Evolutionary conservation across 2,329 filamentous ascomycete genomes (phyloP).

Genomic region (Basipetospora chlamydospora): DNA sequence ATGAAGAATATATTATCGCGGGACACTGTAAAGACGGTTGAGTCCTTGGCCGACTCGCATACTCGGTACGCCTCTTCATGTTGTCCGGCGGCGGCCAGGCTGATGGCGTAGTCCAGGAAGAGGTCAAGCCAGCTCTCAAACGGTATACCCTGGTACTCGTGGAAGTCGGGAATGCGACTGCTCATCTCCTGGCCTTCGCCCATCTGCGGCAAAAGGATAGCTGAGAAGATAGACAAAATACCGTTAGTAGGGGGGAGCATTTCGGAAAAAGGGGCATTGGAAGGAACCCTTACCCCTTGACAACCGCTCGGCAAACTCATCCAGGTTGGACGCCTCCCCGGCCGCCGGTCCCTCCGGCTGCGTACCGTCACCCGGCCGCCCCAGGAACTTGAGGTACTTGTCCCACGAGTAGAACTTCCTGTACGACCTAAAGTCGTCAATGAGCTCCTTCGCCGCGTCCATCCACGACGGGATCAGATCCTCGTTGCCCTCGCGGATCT

Average conservation of each 20-base stretch:
- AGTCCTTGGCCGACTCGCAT: conserved; percentile 62
- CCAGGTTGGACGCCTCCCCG: conserved; percentile 23
- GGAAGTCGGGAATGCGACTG: conserved; percentile 15
- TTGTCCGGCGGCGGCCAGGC: conserved; percentile 53
- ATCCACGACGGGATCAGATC: conserved; percentile 40
- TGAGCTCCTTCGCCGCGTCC: conserved; percentile 40
- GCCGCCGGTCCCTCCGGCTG: conserved; percentile 10
- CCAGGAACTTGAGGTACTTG: conserved; percentile 45
- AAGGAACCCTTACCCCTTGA: conserved; percentile 31
- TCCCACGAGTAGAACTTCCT: conserved; percentile 54
- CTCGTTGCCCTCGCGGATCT: conserved; percentile 25
- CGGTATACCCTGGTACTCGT: conserved; percentile 57
- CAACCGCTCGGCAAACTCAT: conserved; percentile 41
- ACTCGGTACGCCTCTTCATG: conserved; percentile 63
- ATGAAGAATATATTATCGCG: conserved; percentile 55
- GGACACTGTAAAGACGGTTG: conserved; percentile 67
- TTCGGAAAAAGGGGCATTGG: not conserved
- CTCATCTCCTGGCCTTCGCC: conserved; percentile 11
- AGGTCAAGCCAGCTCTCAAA: conserved; percentile 81
- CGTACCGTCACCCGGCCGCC: conserved; percentile 16
- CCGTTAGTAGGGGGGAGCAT: no score
- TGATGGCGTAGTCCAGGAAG: conserved; percentile 75
- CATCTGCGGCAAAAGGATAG: conserved; percentile 7
- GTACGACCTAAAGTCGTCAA: conserved; percentile 48
- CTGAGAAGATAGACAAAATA: conserved; percentile 3